A percentile compares a stretch with the other conserved stretches of the same genome.
Evolutionary conservation across 1,284 basidiomycete species (phyloP).

Genomic region (Apiotrichum laibachii): DNA sequence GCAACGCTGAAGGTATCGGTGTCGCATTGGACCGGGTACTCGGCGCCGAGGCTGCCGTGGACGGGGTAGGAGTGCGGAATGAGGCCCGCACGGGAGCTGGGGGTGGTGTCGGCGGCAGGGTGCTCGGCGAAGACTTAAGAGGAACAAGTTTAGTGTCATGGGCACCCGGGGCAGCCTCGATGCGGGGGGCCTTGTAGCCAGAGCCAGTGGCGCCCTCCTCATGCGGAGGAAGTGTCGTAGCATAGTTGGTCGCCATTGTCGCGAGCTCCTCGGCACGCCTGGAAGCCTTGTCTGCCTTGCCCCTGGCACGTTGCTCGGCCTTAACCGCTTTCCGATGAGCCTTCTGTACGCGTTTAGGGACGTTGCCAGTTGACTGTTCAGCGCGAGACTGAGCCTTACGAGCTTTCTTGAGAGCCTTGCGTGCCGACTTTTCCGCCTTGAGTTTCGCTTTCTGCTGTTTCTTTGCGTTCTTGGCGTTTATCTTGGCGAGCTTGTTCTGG

Average conservation of each 20-base stretch:
- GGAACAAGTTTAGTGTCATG: no score
- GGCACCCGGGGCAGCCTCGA: no score
- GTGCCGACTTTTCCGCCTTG: conserved; percentile 16
- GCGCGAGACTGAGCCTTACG: conserved; percentile 5
- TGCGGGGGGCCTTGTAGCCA: background rate
- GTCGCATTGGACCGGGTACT: no score
- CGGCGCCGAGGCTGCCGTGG: no score
- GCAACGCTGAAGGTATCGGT: no score
- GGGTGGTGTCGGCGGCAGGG: no score
- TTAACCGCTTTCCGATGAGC: conserved; percentile 6
- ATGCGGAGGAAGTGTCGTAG: background rate
- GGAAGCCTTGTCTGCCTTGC: conserved; percentile 1
- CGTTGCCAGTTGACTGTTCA: background rate
- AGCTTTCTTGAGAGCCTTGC: conserved; percentile 4
- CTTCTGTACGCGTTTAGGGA: background rate
- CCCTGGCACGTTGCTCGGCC: conserved; percentile 4
- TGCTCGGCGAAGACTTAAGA: no score
- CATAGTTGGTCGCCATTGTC: background rate
- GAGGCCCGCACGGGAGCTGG: no score
- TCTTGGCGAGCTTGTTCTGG: background rate
- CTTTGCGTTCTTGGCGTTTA: background rate
- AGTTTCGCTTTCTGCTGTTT: conserved; percentile 8
- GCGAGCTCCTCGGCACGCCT: background rate
- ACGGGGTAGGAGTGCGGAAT: no score
- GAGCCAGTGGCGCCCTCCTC: no score